Evolutionary conservation across 345 rosid genomes (phyloP).

Genomic region (Mallotus nudiflorus): DNA sequence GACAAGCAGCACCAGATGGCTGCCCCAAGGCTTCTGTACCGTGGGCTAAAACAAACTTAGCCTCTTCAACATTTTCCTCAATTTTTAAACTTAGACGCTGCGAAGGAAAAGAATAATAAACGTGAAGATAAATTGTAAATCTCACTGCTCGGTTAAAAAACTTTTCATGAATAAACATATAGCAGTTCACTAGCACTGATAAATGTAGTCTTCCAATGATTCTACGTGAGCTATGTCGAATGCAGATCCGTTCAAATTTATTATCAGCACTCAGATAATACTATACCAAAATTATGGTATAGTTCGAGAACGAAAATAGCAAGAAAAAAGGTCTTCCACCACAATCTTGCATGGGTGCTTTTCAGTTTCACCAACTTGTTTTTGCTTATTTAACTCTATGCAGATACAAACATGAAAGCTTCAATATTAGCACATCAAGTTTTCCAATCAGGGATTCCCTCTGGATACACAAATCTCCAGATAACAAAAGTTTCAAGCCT

Average conservation of each 20-base stretch:
- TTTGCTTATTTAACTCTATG: too few species aligned
- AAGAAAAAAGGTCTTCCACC: too few species aligned
- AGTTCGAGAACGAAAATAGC: too few species aligned
- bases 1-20: constrained; percentile 57
- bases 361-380: too few species aligned
- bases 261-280: not conserved
- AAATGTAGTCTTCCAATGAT: not conserved
- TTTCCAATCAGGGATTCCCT: too few species aligned
- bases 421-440: too few species aligned
- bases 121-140: not conserved
- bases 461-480: too few species aligned
- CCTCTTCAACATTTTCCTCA: constrained; percentile 75
- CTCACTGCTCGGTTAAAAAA: constrained; percentile 1
- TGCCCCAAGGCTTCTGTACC: constrained; percentile 91
- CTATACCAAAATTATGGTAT: not conserved
- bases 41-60: constrained; percentile 84
- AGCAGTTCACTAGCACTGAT: not conserved
- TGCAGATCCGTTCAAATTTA: not conserved
- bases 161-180: not conserved
- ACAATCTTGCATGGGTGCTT: too few species aligned
- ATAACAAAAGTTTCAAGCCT: too few species aligned
- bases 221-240: not conserved
- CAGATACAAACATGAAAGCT: too few species aligned
- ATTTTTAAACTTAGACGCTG: constrained; percentile 76
- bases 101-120: not conserved